Evolutionary conservation across 2,329 filamentous ascomycete species (phyloP).

Genomic region (Penicillium sp.): DNA sequence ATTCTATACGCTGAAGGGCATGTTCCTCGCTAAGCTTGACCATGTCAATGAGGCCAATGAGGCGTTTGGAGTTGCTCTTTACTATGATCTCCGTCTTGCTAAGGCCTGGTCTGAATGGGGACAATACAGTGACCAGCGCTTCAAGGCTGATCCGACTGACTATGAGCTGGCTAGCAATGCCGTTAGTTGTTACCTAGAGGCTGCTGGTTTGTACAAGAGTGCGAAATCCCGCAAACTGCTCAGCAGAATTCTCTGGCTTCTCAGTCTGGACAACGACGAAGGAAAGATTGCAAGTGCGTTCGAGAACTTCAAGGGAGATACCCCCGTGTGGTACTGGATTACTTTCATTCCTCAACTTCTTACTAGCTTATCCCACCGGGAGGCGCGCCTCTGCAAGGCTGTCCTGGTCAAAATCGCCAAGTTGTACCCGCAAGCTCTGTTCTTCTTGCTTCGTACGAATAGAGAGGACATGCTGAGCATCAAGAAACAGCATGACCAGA

Average conservation of each 20-base stretch:
- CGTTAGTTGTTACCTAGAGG: conserved; percentile 92
- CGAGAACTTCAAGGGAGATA: conserved; percentile 95
- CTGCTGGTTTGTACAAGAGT: conserved; percentile 94
- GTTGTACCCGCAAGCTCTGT: conserved; percentile 89
- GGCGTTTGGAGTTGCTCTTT: conserved; percentile 90
- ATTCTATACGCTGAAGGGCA: conserved; percentile 98
- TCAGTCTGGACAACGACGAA: conserved; percentile 87
- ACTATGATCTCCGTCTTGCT: conserved; percentile 90
- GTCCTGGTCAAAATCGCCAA: conserved; percentile 94
- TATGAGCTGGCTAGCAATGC: conserved; percentile 84
- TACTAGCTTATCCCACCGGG: conserved; percentile 84
- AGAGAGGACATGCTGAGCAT: conserved; percentile 90
- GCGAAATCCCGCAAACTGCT: conserved; percentile 93
- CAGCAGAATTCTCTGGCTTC: conserved; percentile 88
- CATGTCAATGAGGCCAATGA: conserved; percentile 89
- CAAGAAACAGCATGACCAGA: conserved; percentile 76
- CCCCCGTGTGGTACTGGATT: conserved; percentile 99
- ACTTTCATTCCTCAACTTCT: conserved; percentile 97
- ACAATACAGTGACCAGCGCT: conserved; percentile 93
- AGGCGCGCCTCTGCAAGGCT: conserved; percentile 79
- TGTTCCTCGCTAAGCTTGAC: conserved; percentile 94
- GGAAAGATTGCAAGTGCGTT: conserved; percentile 82
- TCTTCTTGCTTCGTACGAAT: conserved; percentile 91
- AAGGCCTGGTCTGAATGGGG: conserved; percentile 99
- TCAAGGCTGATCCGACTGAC: conserved; percentile 84